Conservation (phyloP, 106 monocot genomes). For the Phalaenopsis aphrodite region DNA sequence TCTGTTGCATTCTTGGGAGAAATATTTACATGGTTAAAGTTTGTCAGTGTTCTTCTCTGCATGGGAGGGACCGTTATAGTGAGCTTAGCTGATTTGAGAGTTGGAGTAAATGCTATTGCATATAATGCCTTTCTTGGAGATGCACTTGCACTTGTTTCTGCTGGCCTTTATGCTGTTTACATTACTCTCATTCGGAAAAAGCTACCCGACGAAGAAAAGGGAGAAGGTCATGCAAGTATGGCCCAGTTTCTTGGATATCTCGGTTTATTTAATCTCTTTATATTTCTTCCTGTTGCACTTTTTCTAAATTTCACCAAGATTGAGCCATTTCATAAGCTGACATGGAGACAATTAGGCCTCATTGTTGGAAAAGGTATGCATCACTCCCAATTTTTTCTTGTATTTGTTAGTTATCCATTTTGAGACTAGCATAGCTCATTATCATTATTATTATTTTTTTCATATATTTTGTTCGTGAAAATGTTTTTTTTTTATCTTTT, state of each 20-base stretch:
- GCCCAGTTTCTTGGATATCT: slow-evolving; percentile 89
- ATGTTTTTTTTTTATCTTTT: not conserved
- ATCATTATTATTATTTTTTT: not conserved
- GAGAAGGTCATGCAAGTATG: slow-evolving; percentile 71
- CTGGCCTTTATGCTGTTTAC: slow-evolving; percentile 84
- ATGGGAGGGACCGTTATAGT: slow-evolving; percentile 93
- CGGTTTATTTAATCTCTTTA: slow-evolving; percentile 71
- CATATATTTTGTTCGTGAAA: too few relatives aligned
- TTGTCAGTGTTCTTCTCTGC: slow-evolving; percentile 78
- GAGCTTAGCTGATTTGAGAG: slow-evolving; percentile 57
- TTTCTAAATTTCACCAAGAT: slow-evolving; percentile 60
- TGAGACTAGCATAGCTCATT: not conserved
- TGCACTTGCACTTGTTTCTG: slow-evolving; percentile 61
- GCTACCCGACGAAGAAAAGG: slow-evolving; percentile 66
- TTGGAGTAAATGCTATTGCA: slow-evolving; percentile 41
- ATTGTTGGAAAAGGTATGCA: slow-evolving; percentile 78
- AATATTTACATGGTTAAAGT: slow-evolving; percentile 84
- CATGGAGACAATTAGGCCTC: slow-evolving; percentile 69
- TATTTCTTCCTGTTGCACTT: slow-evolving; percentile 71
- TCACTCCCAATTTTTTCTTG: not conserved
- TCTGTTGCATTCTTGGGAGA: slow-evolving; percentile 70
- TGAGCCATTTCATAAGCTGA: slow-evolving; percentile 67
- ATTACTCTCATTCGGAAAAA: slow-evolving; percentile 78
- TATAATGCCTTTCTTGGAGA: slow-evolving; percentile 77
- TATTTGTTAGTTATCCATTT: not conserved